Conservation (phyloP, 2,329 filamentous ascomycete genomes). For the Hymenoscyphus salicellus region DNA sequence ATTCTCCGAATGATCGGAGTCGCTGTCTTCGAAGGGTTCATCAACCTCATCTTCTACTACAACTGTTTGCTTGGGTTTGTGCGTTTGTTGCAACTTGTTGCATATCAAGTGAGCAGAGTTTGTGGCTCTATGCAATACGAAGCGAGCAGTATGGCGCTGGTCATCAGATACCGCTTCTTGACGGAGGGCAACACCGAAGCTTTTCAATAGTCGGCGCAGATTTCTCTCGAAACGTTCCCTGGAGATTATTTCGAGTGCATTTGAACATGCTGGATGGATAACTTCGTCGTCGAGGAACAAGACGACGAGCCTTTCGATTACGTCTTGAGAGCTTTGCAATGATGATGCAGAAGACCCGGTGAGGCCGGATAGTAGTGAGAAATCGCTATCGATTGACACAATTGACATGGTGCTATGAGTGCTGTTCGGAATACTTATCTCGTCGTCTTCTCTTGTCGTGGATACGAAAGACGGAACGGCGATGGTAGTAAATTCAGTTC, state of each 20-base stretch:
- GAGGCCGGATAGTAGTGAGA: conserved; percentile 4
- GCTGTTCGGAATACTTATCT: background rate
- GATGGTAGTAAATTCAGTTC: no score
- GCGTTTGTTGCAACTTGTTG: background rate
- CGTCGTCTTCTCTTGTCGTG: background rate
- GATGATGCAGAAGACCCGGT: conserved; percentile 19
- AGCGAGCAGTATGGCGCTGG: conserved; percentile 14
- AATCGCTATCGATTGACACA: conserved; percentile 15
- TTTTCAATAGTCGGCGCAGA: conserved; percentile 13
- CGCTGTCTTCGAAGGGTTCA: background rate
- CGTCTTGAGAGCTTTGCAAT: conserved; percentile 4
- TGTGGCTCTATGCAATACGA: conserved; percentile 18
- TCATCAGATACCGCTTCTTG: conserved; percentile 14
- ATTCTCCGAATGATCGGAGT: background rate
- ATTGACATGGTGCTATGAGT: conserved; percentile 2
- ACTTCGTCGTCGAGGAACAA: conserved; percentile 14
- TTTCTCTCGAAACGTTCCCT: conserved; percentile 19
- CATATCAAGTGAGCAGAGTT: conserved; percentile 22
- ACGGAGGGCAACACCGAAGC: conserved; percentile 12
- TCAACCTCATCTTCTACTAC: conserved; percentile 4
- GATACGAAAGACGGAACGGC: background rate
- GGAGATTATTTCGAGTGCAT: conserved; percentile 7
- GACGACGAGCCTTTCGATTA: conserved; percentile 15
- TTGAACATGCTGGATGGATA: conserved; percentile 10
- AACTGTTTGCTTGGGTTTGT: background rate